Conservation (phyloP, 2,329 filamentous ascomycete genomes). For the Aspergillus chevalieri region DNA sequence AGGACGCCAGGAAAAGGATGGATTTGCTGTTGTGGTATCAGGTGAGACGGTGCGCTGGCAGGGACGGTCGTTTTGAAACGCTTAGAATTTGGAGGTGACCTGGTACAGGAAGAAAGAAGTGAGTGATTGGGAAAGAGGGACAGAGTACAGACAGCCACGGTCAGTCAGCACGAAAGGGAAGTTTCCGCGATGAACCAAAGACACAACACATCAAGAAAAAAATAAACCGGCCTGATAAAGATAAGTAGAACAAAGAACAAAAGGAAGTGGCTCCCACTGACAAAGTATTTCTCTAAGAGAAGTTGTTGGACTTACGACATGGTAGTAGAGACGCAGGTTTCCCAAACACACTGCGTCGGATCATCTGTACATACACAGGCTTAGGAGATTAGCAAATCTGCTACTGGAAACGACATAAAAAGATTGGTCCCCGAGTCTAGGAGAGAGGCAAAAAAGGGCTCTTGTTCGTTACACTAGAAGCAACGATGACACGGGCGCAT, state of each 20-base stretch:
- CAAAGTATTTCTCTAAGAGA: constrained; percentile 4
- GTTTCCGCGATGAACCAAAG: not conserved
- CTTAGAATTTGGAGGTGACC: constrained; percentile 38
- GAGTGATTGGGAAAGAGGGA: constrained; percentile 1
- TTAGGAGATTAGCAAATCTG: constrained; percentile 30
- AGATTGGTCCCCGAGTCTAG: constrained; percentile 25
- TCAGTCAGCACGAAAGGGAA: not conserved
- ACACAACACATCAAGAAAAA: not conserved
- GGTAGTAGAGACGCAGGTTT: constrained; percentile 27
- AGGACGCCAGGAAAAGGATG: constrained; percentile 30
- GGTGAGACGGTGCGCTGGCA: constrained; percentile 29
- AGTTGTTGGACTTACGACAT: constrained; percentile 35
- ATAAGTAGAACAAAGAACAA: not conserved
- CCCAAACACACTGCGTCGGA: constrained; percentile 30
- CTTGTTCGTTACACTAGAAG: constrained; percentile 28
- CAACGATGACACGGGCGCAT: constrained; percentile 34
- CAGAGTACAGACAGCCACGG: not conserved
- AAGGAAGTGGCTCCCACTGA: not conserved
- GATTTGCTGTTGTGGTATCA: constrained; percentile 34
- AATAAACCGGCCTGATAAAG: not conserved
- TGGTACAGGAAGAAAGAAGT: constrained; percentile 12
- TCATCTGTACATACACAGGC: constrained; percentile 36
- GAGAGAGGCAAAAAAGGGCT: constrained; percentile 13
- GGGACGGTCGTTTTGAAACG: constrained; percentile 36
- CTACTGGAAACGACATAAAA: constrained; percentile 23